Conservation (phyloP, 202 grass and related monocot genomes). For the Cymbopogon flexuosus region DNA sequence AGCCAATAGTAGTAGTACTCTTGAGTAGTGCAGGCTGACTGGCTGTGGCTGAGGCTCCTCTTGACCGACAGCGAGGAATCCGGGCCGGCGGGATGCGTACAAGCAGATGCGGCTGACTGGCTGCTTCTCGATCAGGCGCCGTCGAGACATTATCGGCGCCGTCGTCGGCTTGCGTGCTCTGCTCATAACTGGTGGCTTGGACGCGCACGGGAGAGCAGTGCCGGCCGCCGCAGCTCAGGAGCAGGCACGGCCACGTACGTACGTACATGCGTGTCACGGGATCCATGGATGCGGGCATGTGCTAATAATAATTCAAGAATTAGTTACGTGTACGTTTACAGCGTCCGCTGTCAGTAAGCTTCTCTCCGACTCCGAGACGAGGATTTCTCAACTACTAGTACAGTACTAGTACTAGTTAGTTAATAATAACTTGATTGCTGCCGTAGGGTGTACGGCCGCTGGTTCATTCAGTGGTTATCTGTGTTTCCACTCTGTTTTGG, state of each 20-base stretch:
- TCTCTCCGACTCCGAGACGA: too few species aligned
- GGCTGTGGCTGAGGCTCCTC: neutral
- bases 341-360: neutral
- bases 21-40: too few species aligned
- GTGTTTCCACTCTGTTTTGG: too few species aligned
- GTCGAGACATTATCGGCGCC: too few species aligned
- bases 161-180: neutral
- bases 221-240: neutral
- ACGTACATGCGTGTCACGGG: neutral
- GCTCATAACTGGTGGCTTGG: neutral
- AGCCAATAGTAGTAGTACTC: too few species aligned
- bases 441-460: neutral
- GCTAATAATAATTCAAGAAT: neutral
- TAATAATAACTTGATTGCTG: neutral
- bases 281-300: neutral
- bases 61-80: neutral
- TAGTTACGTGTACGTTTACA: neutral
- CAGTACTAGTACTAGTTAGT: too few species aligned
- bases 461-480: too few species aligned
- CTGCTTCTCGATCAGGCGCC: neutral
- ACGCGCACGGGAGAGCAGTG: neutral
- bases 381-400: too few species aligned
- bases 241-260: too few species aligned
- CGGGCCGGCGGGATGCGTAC: neutral
- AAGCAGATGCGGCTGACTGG: neutral